A percentile compares a stretch with the other conserved stretches of the same genome.
phyloP scores from a whole-genome alignment of 805 yeast species.

The Nakazawaea ernobii region DNA sequence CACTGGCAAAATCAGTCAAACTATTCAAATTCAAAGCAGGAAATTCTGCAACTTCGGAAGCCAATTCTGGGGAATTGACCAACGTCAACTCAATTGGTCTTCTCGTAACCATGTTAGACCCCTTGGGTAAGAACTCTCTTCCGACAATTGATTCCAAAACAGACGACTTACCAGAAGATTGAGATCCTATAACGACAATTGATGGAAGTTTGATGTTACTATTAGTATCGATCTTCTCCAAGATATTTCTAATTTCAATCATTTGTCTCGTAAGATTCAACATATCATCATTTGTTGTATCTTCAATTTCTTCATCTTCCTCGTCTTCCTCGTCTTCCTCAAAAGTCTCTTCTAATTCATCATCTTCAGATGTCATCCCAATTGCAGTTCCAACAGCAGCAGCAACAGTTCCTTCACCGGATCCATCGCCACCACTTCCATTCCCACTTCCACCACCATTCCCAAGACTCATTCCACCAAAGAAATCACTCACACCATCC shows the following conservation, averaged over 20 bases:
- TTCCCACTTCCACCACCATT: conserved; percentile 26
- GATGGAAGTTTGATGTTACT: conserved; percentile 84
- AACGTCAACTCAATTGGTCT: conserved; percentile 94
- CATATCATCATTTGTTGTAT: conserved; percentile 72
- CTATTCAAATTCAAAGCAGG: conserved; percentile 82
- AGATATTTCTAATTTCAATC: conserved; percentile 88
- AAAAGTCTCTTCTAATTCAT: conserved; percentile 47
- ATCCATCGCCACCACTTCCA: conserved; percentile 22
- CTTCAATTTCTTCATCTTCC: conserved; percentile 39
- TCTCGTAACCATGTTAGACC: conserved; percentile 96
- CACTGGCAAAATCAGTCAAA: conserved; percentile 81
- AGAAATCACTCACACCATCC: conserved; percentile 41
- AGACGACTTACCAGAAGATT: conserved; percentile 94
- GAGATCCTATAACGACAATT: conserved; percentile 95
- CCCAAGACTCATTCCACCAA: conserved; percentile 28
- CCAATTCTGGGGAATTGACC: conserved; percentile 73
- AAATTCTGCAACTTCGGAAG: conserved; percentile 87
- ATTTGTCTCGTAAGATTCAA: conserved; percentile 86
- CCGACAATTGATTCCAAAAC: conserved; percentile 96
- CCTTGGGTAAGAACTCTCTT: conserved; percentile 96
- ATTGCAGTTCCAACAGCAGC: conserved; percentile 50
- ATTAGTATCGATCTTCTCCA: conserved; percentile 66
- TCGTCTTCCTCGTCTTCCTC: conserved; percentile 38
- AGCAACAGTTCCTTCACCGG: conserved; percentile 38
- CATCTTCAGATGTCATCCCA: conserved; percentile 33